These are phyloP conservation scores for Apiospora kogelbergensis DNA, from an alignment of 2,329 filamentous ascomycete genomes.

Conservation along the genomic window DNA sequence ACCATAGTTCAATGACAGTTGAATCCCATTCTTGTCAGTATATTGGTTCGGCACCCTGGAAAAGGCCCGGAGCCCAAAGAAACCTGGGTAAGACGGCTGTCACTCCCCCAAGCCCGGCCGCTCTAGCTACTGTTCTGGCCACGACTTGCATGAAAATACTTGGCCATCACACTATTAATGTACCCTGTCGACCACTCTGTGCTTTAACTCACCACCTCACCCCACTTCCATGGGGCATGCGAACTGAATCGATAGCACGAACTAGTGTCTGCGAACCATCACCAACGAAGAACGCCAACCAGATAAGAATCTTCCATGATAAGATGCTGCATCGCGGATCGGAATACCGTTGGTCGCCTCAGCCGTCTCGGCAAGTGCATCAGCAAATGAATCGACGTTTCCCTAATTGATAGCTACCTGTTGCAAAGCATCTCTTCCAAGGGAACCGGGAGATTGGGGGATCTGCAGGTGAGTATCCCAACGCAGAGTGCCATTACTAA, in stretches of 20 bases:
- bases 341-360: too few species aligned
- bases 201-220: not conserved
- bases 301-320: too few species aligned
- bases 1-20: not conserved
- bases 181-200: not conserved
- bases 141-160: not conserved
- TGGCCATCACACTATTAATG: not conserved
- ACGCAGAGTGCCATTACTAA: too few species aligned
- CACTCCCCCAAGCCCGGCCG: not conserved
- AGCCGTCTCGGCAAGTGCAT: too few species aligned
- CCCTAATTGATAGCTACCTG: too few species aligned
- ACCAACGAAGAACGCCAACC: too few species aligned
- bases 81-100: not conserved
- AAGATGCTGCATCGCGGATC: too few species aligned
- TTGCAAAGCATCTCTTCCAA: too few species aligned
- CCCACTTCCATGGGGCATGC: not conserved
- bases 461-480: too few species aligned
- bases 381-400: too few species aligned
- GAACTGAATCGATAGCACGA: not conserved
- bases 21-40: not conserved
- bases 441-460: too few species aligned
- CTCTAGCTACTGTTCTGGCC: too few species aligned
- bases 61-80: not conserved
- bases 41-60: not conserved
- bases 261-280: not conserved